Base-by-base conservation (phyloP, 2,329 filamentous ascomycete genomes). In the Fonsecaea erecta region DNA sequence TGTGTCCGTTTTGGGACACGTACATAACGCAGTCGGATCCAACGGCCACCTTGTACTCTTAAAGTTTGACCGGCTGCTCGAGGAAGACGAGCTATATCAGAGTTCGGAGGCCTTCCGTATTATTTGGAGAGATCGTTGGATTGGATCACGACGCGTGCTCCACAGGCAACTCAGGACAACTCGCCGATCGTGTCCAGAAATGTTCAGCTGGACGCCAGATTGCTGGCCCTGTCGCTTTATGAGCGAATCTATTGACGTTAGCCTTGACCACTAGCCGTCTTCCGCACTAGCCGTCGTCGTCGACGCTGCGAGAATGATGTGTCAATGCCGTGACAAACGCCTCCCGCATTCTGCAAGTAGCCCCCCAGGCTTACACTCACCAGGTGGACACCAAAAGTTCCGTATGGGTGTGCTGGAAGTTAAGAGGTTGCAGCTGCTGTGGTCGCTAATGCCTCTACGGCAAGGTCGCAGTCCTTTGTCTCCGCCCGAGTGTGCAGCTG, bases 231-330 rank as follows among this genome's bases (percentile, higher is more conserved):
- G 18, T 48, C 2, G 18, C 43, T 24, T 48, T 5, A 24, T 48
- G 18, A 24, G 18, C 43, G 9, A 48, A 48, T 48, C 43, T 48
- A 48, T 48, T 48, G 43, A 48, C 24, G 43, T 48, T 48, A 48
- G 43, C 7, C 43, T 48, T 18, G 43, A 48, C 7, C 21, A 48
- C 43, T 48, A 48, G 18, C 21, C 12, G 3, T 24, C 43, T 11
- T 24, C 43, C 18, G 21, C 21, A 11, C 43, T 48, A 24, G 43
- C 43, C 12, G 11, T 48, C 43, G 12, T 48, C 21, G 43, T 48
- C 43, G 43, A 48, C 43, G 18, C 4, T 48, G 43, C 43, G 40
- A 48, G 18, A 24, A 2, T n/a, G 37, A 4, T 40, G 43, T 48
- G 43, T 48, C 43, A 48, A 48, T 12, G 43, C 43, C 43, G 14